These are phyloP conservation scores for Amaranthus tricolor DNA, from an alignment of 179 eudicot genomes.

Conservation along the genomic window DNA sequence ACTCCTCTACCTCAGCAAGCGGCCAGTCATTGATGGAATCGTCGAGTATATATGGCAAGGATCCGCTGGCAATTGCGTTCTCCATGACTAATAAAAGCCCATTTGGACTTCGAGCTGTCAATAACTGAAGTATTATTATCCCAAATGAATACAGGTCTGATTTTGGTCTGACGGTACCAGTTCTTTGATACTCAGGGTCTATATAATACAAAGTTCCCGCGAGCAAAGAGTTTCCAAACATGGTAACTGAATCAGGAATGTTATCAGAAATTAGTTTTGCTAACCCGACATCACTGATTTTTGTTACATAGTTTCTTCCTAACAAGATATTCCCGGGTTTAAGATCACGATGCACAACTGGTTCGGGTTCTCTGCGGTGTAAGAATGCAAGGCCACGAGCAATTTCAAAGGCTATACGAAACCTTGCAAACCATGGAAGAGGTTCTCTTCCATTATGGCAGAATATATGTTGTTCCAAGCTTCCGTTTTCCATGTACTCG, in stretches of 20 bases:
- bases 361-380: constrained; percentile 41
- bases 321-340: constrained; percentile 43
- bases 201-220: constrained; percentile 44
- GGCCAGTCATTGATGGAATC: constrained; percentile 44
- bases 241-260: constrained; percentile 36
- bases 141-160: constrained; percentile 47
- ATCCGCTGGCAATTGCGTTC: constrained; percentile 38
- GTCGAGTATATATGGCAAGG: constrained; percentile 35
- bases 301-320: constrained; percentile 39
- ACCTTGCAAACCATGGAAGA: constrained; percentile 48
- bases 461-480: constrained; percentile 41
- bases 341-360: constrained; percentile 43
- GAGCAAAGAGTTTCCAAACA: constrained; percentile 38
- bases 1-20: constrained; percentile 35
- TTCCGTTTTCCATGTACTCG: constrained; percentile 51
- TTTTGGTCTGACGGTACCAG: constrained; percentile 42
- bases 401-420: constrained; percentile 43
- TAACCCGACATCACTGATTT: constrained; percentile 46
- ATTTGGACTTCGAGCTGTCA: constrained; percentile 41
- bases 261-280: constrained; percentile 41
- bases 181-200: constrained; percentile 47
- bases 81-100: constrained; percentile 44
- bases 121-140: constrained; percentile 36
- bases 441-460: constrained; percentile 27
- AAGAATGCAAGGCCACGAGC: constrained; percentile 42